Evolutionary conservation across 306 rosid genomes (phyloP).

Genomic region (Prunus mira): DNA sequence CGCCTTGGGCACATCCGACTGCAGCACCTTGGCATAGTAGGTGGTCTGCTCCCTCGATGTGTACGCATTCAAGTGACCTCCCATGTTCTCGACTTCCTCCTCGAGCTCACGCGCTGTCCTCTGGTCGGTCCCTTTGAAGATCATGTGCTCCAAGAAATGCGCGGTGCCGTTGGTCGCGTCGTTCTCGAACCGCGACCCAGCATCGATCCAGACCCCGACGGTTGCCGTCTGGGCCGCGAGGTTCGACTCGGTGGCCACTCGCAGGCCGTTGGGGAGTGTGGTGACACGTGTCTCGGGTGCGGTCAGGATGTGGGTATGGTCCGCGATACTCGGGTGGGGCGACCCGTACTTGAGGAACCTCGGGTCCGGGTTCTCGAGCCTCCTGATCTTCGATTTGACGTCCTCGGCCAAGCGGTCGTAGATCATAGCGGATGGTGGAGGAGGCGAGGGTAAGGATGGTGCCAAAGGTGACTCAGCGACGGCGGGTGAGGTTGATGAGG

Average conservation of each 20-base stretch:
- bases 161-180: slow-evolving; percentile 93
- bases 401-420: slow-evolving; percentile 86
- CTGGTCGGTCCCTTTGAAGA: slow-evolving; percentile 82
- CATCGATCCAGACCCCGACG: slow-evolving; percentile 93
- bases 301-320: slow-evolving; percentile 69
- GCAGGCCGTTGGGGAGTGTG: slow-evolving; percentile 76
- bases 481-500: slow-evolving; percentile 46
- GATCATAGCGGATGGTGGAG: slow-evolving; percentile 78
- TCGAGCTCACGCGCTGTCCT: slow-evolving; percentile 71
- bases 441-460: slow-evolving; percentile 51
- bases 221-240: slow-evolving; percentile 68
- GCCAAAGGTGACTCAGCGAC: slow-evolving; percentile 21
- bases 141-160: slow-evolving; percentile 93
- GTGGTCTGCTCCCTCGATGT: slow-evolving; percentile 92
- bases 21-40: slow-evolving; percentile 74
- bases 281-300: slow-evolving; percentile 88
- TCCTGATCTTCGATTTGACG: slow-evolving; percentile 61
- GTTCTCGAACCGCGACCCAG: slow-evolving; percentile 89
- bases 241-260: slow-evolving; percentile 83
- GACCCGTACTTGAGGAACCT: slow-evolving; percentile 88
- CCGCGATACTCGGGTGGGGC: slow-evolving; percentile 58
- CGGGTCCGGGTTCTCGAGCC: slow-evolving; percentile 79
- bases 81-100: slow-evolving; percentile 96
- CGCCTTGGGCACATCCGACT: slow-evolving; percentile 63
- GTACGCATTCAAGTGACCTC: slow-evolving; percentile 90